These are phyloP conservation scores for Talaromyces trachyspermus DNA, from an alignment of 495 filamentous ascomycete genomes.

Conservation along the genomic window DNA sequence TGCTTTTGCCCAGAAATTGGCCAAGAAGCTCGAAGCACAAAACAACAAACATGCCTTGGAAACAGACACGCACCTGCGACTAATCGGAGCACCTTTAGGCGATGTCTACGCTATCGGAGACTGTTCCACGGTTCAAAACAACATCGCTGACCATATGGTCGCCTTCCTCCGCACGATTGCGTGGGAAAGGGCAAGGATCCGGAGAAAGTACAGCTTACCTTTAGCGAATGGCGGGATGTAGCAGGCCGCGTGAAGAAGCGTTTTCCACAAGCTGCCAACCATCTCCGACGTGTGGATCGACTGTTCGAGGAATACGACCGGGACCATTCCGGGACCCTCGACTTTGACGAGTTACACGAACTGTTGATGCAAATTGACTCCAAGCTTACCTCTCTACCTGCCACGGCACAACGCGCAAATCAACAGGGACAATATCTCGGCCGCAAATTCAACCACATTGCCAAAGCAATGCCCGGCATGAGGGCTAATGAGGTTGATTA, in stretches of 20 bases:
- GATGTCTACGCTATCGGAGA: constrained; percentile 98
- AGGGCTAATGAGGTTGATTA: constrained; percentile 70
- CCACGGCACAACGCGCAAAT: constrained; percentile 93
- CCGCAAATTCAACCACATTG: constrained; percentile 89
- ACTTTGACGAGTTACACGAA: constrained; percentile 85
- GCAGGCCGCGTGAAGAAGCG: constrained; percentile 75
- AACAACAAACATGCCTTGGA: constrained; percentile 88
- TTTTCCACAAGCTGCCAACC: constrained; percentile 88
- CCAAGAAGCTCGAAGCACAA: constrained; percentile 66
- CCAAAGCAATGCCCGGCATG: constrained; percentile 69
- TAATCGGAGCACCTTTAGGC: constrained; percentile 85
- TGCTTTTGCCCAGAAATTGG: constrained; percentile 66
- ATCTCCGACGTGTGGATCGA: constrained; percentile 80
- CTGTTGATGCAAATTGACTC: constrained; percentile 84
- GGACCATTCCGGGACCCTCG: constrained; percentile 85
- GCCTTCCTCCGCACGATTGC: constrained; percentile 83
- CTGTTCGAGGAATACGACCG: constrained; percentile 89
- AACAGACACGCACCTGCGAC: constrained; percentile 87
- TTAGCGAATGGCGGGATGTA: constrained; percentile 79
- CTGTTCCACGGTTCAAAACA: constrained; percentile 94
- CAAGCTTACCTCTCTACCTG: constrained; percentile 78
- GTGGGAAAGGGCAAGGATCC: constrained; percentile 90
- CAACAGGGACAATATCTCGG: constrained; percentile 95
- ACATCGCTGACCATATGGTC: constrained; percentile 78
- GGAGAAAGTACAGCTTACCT: constrained; percentile 71